A percentile compares a stretch with the other conserved stretches of the same genome.
These are phyloP conservation scores for Cutaneotrichosporon cyanovorans DNA, from an alignment of 1,284 basidiomycete genomes.

Conservation along the genomic window DNA sequence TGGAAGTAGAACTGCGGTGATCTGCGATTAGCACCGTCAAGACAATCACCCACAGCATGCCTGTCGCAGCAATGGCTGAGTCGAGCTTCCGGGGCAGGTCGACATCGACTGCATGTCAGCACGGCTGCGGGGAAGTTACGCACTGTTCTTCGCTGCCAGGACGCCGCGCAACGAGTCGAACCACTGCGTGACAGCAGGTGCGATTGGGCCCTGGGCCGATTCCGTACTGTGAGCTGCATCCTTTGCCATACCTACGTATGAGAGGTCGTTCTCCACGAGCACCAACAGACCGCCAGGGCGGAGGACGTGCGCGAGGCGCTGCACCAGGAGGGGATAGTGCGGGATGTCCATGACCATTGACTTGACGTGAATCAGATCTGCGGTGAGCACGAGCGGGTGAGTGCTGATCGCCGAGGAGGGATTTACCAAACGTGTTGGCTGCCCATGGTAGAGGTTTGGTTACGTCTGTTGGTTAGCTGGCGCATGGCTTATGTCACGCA, in stretches of 20 bases:
- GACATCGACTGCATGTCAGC: conserved; percentile 20
- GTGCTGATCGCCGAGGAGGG: neutral
- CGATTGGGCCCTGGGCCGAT: conserved; percentile 4
- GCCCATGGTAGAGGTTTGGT: conserved; percentile 24
- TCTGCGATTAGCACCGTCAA: conserved; percentile 14
- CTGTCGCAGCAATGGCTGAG: conserved; percentile 16
- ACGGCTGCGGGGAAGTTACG: conserved; percentile 2
- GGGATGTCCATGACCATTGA: conserved; percentile 29
- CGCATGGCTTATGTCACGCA: conserved; percentile 7
- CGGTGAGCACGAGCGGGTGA: too few relatives aligned
- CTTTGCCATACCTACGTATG: conserved; percentile 14
- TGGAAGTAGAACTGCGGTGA: conserved; percentile 25
- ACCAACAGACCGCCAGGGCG: conserved; percentile 36
- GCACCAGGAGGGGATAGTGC: conserved; percentile 28
- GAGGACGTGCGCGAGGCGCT: conserved; percentile 31
- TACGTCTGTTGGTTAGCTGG: conserved; percentile 20
- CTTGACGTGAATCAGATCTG: conserved; percentile 44
- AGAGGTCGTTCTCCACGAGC: conserved; percentile 33
- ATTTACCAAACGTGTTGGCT: conserved; percentile 25
- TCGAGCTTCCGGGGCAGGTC: conserved; percentile 18
- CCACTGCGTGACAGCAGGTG: conserved; percentile 15
- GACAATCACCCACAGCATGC: conserved; percentile 28
- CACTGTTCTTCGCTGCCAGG: conserved; percentile 18
- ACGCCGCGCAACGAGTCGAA: conserved; percentile 24
- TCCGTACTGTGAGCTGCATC: conserved; percentile 8